Conservation (phyloP, 129 eudicot species). For the Helianthus annuus region DNA sequence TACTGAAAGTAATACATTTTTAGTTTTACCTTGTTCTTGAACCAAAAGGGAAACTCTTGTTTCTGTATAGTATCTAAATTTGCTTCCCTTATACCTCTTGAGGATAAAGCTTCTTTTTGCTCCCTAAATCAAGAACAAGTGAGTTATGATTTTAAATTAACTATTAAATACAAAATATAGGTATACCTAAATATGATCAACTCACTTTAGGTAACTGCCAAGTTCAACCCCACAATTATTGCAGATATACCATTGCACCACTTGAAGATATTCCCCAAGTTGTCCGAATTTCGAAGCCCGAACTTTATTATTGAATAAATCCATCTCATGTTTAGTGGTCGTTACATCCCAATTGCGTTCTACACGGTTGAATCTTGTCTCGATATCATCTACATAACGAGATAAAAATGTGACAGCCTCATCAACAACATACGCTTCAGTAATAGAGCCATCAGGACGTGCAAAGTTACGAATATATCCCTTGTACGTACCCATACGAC, state of each 20-base stretch:
- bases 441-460: constrained; percentile 12
- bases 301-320: constrained; percentile 15
- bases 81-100: neutral
- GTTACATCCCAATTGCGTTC: constrained; percentile 12
- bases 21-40: neutral
- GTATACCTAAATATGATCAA: neutral
- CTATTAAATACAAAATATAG: neutral
- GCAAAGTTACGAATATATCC: constrained; percentile 4
- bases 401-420: constrained; percentile 20
- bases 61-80: constrained; percentile 1
- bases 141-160: neutral
- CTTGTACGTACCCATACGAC: constrained; percentile 12
- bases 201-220: neutral
- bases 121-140: constrained; percentile 2
- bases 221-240: neutral
- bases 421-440: constrained; percentile 9
- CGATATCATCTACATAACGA: constrained; percentile 5
- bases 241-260: constrained; percentile 6
- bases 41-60: neutral
- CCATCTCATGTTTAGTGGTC: neutral
- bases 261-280: constrained; percentile 5
- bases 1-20: neutral
- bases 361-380: constrained; percentile 13
- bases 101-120: neutral
- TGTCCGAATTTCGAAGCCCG: constrained; percentile 11